phyloP scores from a whole-genome alignment of 805 yeast genomes.

The Kodamaea fukazawae region DNA sequence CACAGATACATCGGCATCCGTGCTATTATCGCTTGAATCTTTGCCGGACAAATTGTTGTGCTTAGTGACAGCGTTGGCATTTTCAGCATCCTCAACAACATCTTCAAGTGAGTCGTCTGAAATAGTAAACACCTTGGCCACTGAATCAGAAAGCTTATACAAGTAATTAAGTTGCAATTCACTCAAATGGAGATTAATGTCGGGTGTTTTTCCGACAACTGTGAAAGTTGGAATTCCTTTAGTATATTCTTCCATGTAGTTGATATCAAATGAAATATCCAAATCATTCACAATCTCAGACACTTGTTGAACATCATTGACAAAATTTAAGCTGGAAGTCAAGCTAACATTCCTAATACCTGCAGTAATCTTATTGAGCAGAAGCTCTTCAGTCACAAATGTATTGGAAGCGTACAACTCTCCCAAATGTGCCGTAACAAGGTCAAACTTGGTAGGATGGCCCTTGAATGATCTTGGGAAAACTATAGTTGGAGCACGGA shows the following conservation, averaged over 20 bases:
- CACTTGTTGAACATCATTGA: constrained; percentile 43
- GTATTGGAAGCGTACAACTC: constrained; percentile 70
- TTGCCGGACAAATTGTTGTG: constrained; percentile 15
- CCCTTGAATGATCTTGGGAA: constrained; percentile 62
- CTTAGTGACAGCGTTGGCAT: constrained; percentile 52
- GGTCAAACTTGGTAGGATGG: constrained; percentile 46
- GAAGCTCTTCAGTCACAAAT: constrained; percentile 36
- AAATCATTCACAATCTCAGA: constrained; percentile 65
- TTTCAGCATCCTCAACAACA: constrained; percentile 59
- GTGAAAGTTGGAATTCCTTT: constrained; percentile 46
- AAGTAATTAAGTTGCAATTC: constrained; percentile 68
- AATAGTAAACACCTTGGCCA: constrained; percentile 53
- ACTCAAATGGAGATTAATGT: constrained; percentile 62
- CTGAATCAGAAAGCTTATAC: constrained; percentile 50
- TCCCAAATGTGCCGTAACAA: constrained; percentile 72
- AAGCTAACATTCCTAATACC: constrained; percentile 73
- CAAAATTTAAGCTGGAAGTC: constrained; percentile 57
- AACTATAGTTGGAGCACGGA: constrained; percentile 79
- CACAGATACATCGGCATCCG: neutral
- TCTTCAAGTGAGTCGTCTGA: constrained; percentile 44
- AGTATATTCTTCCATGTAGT: constrained; percentile 45
- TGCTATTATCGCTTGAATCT: neutral
- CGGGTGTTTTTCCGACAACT: constrained; percentile 58
- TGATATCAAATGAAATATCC: constrained; percentile 59
- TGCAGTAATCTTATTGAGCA: constrained; percentile 56